phyloP scores from a whole-genome alignment of 108 stramenopile genomes.

The Bacterosira constricta region DNA sequence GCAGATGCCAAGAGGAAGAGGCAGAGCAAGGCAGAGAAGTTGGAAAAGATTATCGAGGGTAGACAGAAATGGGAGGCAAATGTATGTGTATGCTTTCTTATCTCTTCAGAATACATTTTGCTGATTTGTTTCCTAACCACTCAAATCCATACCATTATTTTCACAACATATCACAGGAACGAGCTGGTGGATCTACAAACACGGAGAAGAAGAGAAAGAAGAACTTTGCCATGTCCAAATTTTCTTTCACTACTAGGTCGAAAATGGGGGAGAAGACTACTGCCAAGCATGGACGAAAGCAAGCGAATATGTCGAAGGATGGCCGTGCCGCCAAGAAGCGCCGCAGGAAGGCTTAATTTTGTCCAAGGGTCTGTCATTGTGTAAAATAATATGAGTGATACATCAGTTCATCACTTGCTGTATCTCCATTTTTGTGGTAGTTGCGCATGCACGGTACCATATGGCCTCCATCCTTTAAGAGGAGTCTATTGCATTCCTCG shows the following conservation, averaged over 20 bases:
- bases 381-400: not conserved
- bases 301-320: conserved; percentile 41
- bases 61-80: conserved; percentile 80
- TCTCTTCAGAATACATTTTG: not conserved
- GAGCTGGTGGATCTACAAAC: conserved; percentile 91
- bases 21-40: conserved; percentile 76
- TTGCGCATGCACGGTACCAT: no score
- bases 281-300: conserved; percentile 54
- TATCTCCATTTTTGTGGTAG: no score
- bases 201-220: conserved; percentile 90
- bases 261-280: conserved; percentile 63
- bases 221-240: conserved; percentile 90
- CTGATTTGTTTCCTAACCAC: not conserved
- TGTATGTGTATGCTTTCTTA: conserved; percentile 8
- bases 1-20: conserved; percentile 81
- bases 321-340: conserved; percentile 79
- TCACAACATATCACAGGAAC: conserved; percentile 24
- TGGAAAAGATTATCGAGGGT: conserved; percentile 77
- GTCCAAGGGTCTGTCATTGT: no score
- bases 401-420: no score
- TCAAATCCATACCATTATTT: not conserved
- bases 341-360: conserved; percentile 66
- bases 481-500: no score
- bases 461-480: no score
- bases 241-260: conserved; percentile 57